phyloP scores from a whole-genome alignment of 2,329 filamentous ascomycete species.

The Beauveria bassiana region DNA sequence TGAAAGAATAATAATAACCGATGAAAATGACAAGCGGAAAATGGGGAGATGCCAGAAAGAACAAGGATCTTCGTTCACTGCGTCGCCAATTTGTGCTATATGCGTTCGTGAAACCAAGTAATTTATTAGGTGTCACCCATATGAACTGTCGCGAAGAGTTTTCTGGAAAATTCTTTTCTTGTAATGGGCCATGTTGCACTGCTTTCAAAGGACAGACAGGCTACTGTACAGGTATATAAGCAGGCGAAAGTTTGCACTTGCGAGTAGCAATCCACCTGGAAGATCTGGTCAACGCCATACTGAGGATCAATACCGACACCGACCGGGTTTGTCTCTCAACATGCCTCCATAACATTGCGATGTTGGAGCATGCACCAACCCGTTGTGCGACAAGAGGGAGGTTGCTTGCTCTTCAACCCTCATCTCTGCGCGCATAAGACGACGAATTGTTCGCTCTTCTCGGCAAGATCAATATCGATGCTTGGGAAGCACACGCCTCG shows the following conservation, averaged over 20 bases:
- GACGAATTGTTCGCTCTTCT: conserved; percentile 28
- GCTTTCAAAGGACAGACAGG: not conserved
- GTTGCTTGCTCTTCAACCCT: conserved; percentile 30
- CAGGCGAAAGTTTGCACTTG: not conserved
- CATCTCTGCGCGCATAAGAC: conserved; percentile 31
- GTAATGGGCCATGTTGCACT: too few species aligned
- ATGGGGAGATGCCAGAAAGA: not conserved
- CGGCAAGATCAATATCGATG: conserved; percentile 26
- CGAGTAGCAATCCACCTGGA: not conserved
- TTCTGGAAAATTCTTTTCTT: not conserved
- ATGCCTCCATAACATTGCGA: conserved; percentile 29
- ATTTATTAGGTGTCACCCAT: not conserved
- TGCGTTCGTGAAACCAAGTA: not conserved
- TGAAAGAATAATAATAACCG: not conserved
- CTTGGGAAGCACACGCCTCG: conserved; percentile 28
- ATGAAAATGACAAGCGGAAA: not conserved
- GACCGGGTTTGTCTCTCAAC: too few species aligned
- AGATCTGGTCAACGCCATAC: not conserved
- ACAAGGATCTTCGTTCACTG: too few species aligned
- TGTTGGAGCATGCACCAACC: conserved; percentile 21
- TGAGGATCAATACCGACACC: not conserved
- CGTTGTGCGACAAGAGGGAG: conserved; percentile 27
- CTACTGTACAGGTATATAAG: not conserved
- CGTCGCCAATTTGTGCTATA: not conserved
- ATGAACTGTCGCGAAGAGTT: not conserved